phyloP scores from a whole-genome alignment of 108 stramenopile genomes.

The Cyclostephanos invisitatus region DNA sequence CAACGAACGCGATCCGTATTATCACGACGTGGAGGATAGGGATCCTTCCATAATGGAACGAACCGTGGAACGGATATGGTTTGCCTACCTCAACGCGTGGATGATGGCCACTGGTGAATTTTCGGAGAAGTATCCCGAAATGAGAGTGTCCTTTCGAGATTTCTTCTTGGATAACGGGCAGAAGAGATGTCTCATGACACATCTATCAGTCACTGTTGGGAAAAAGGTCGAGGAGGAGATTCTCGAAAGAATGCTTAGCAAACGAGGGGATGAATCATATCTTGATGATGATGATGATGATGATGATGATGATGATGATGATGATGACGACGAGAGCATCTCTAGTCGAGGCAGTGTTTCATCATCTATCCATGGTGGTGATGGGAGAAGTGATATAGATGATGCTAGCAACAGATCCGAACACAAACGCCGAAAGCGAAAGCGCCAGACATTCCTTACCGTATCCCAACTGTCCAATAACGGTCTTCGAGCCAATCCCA shows the following conservation, averaged over 20 bases:
- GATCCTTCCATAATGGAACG: slow-evolving; percentile 9
- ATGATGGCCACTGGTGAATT: slow-evolving; percentile 55
- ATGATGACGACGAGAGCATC: slow-evolving; percentile 25
- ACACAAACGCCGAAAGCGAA: slow-evolving; percentile 8
- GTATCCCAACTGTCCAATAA: slow-evolving; percentile 12
- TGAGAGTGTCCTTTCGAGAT: slow-evolving; percentile 76
- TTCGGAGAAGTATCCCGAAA: slow-evolving; percentile 59
- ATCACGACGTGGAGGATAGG: not conserved
- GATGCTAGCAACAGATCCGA: slow-evolving; percentile 21
- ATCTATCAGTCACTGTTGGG: slow-evolving; percentile 46
- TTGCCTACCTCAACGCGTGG: slow-evolving; percentile 62
- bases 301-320: slow-evolving; percentile 19
- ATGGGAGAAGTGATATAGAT: slow-evolving; percentile 2
- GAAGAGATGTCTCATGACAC: slow-evolving; percentile 25
- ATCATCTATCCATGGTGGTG: slow-evolving; percentile 1
- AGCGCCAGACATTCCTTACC: slow-evolving; percentile 14
- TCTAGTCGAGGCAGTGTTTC: not conserved
- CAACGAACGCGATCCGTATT: not conserved
- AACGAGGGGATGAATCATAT: slow-evolving; percentile 16
- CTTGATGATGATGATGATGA: slow-evolving; percentile 16
- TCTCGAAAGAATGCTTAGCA: slow-evolving; percentile 24
- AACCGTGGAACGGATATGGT: slow-evolving; percentile 56
- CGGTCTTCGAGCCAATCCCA: slow-evolving; percentile 6
- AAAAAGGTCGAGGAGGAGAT: slow-evolving; percentile 47
- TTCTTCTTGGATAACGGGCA: slow-evolving; percentile 35